phyloP scores from a whole-genome alignment of 2,329 filamentous ascomycete species.

The Eurotiales sp. region DNA sequence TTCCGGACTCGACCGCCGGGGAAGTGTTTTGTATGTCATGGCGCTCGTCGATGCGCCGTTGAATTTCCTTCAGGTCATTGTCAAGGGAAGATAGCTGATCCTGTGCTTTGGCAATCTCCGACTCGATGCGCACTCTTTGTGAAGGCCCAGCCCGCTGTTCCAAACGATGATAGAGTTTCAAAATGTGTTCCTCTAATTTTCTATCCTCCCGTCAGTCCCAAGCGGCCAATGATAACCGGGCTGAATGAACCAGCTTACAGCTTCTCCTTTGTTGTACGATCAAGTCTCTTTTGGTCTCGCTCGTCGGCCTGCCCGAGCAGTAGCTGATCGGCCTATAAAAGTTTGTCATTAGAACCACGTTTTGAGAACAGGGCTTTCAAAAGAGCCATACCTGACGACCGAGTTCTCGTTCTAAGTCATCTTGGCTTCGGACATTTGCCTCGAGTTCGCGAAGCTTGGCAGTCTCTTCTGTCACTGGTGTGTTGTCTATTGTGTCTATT shows the following conservation, averaged over 20 bases:
- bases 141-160: constrained; percentile 53
- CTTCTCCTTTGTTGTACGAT: constrained; percentile 52
- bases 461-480: constrained; percentile 47
- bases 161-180: constrained; percentile 55
- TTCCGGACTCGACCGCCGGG: constrained; percentile 44
- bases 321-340: constrained; percentile 52
- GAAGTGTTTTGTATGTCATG: constrained; percentile 54
- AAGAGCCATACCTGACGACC: constrained; percentile 48
- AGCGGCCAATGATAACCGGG: neutral
- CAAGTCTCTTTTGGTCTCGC: constrained; percentile 59
- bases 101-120: constrained; percentile 63
- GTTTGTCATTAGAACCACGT: constrained; percentile 7
- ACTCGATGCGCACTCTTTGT: constrained; percentile 42
- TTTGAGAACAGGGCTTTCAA: neutral
- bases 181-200: constrained; percentile 64
- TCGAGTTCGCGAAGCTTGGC: constrained; percentile 60
- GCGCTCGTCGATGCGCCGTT: constrained; percentile 73
- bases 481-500: neutral
- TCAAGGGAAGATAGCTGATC: constrained; percentile 62
- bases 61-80: constrained; percentile 74
- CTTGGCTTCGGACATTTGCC: constrained; percentile 73
- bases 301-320: constrained; percentile 61
- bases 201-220: constrained; percentile 18
- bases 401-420: constrained; percentile 87
- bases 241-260: constrained; percentile 27